Evolutionary conservation across 2,329 filamentous ascomycete genomes (phyloP).

Genomic region (Blastomyces parvus): DNA sequence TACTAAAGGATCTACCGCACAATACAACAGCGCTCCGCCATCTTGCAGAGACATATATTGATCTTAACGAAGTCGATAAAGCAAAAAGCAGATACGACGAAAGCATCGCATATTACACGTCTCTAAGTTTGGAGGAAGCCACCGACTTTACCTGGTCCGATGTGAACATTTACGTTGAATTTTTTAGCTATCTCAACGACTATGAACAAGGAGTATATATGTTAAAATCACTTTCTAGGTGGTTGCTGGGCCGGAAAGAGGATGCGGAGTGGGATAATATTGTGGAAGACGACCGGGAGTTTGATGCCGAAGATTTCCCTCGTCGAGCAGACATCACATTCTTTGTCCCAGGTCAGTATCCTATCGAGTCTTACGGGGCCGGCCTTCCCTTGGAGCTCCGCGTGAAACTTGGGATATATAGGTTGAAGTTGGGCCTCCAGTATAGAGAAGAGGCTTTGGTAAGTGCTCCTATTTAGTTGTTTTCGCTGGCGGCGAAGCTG

Average conservation of each 20-base stretch:
- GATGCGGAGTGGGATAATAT: constrained; percentile 70
- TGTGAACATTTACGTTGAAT: constrained; percentile 72
- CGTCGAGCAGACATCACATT: constrained; percentile 54
- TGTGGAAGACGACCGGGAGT: constrained; percentile 73
- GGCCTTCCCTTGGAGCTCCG: constrained; percentile 73
- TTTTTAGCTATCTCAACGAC: constrained; percentile 57
- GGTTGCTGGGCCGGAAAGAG: constrained; percentile 65
- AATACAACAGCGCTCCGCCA: constrained; percentile 47
- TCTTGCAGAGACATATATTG: constrained; percentile 49
- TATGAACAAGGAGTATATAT: constrained; percentile 58
- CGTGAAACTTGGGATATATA: constrained; percentile 71
- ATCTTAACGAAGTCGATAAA: constrained; percentile 40
- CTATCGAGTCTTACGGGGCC: constrained; percentile 55
- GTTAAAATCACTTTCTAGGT: constrained; percentile 65
- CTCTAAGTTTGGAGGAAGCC: constrained; percentile 35
- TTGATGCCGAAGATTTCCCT: constrained; percentile 63
- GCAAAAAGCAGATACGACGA: constrained; percentile 45
- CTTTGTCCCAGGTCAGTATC: constrained; percentile 49
- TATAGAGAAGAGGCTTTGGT: constrained; percentile 63
- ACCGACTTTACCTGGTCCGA: constrained; percentile 63
- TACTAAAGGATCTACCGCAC: constrained; percentile 46
- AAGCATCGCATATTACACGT: constrained; percentile 43
- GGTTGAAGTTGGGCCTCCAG: constrained; percentile 59
- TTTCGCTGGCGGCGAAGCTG: neutral
- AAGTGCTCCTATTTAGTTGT: constrained; percentile 26